Base-by-base conservation (phyloP, 2,329 filamentous ascomycete genomes). In the Botryotinia convoluta region DNA sequence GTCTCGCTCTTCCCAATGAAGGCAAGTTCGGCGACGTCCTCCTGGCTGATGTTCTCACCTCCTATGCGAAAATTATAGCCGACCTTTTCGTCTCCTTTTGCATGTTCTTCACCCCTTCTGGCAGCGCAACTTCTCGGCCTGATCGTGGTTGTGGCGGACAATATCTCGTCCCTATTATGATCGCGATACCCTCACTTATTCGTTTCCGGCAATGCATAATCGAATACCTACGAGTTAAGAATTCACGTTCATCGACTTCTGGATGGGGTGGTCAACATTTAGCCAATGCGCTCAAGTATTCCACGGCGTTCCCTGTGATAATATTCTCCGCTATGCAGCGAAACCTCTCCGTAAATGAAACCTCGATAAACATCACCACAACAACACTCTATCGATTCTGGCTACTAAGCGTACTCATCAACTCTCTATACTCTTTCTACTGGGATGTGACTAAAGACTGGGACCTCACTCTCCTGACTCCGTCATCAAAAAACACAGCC, bases 391-490 rank as follows among this genome's bases (percentile, higher is more conserved):
- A 89, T 81, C 85, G 84, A 59, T 84, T 85, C 65, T 96, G 93
- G 91, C 84, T 97, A 44, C 83, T 87, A 51, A 92, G 92, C 61
- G 92, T 93, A 44, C 84, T 94, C 48, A 80, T 96, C 78, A 98
- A 99, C 82, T 97, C 93, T 22, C 85, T 92, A 62, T 99, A 97
- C 84, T 94, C 92, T n/a, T 98, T 98, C 85, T 99, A 96, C 86
- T 99, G 96, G 96, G 96, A 99, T 79, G 90, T 98, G 44, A 88
- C 93, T 72, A 96, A 95, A 84, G 96, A 99, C 85, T 99, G 96
- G 96, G 96, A 98, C 80, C 86, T 99, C 75, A 93, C 92, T 0
- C 86, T 98, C 22, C 93, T 98, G 80, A 89, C 91, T 4, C 75
- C 74, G 8, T 57, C 63, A 65, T n/a, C 72, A 22, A 62, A 48